Evolutionary conservation across 768 basidiomycete species (phyloP).

Genomic region (Kwoniella sp.): DNA sequence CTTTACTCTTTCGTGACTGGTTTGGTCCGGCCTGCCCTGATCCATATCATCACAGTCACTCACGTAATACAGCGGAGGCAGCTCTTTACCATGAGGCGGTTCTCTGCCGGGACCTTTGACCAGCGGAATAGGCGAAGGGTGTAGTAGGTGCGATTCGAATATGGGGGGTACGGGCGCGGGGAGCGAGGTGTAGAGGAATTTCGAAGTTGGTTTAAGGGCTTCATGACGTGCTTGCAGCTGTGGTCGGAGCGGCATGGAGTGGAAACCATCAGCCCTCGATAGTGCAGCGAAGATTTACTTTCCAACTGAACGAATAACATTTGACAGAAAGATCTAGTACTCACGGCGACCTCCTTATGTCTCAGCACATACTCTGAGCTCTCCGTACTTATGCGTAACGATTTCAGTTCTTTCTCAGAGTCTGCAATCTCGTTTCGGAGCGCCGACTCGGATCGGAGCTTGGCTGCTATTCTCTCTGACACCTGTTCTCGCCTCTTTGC

Average conservation of each 20-base stretch:
- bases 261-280: no score
- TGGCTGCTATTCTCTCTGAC: slow-evolving; percentile 45
- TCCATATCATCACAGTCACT: slow-evolving; percentile 14
- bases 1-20: neutral
- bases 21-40: neutral
- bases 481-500: slow-evolving; percentile 51
- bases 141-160: slow-evolving; percentile 37
- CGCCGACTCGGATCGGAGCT: slow-evolving; percentile 47
- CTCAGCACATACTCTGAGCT: slow-evolving; percentile 43
- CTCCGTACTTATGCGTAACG: slow-evolving; percentile 45
- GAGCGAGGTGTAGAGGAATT: slow-evolving; percentile 48
- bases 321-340: slow-evolving; percentile 14
- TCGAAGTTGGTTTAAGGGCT: slow-evolving; percentile 41
- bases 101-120: slow-evolving; percentile 43
- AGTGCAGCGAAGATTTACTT: no score
- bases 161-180: slow-evolving; percentile 29
- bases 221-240: slow-evolving; percentile 47
- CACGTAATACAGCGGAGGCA: slow-evolving; percentile 52
- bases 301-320: no score
- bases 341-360: slow-evolving; percentile 49
- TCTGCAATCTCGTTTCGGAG: slow-evolving; percentile 51
- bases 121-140: slow-evolving; percentile 51
- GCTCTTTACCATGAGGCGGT: slow-evolving; percentile 29
- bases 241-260: neutral
- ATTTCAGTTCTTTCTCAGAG: slow-evolving; percentile 48